Conservation (phyloP, 306 rosid species). For the Canavalia ensiformis region DNA sequence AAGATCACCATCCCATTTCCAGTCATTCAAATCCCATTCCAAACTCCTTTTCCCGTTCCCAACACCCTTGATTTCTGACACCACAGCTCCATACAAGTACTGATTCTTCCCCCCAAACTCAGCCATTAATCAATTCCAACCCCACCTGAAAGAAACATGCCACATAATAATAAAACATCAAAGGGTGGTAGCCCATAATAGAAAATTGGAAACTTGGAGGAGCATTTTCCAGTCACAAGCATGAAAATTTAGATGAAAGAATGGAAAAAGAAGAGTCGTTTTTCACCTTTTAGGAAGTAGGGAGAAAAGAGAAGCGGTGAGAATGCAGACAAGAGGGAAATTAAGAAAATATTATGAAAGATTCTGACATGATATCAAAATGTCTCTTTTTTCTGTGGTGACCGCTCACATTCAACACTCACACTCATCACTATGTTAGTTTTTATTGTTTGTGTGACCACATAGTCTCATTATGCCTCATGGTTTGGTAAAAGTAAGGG, state of each 20-base stretch:
- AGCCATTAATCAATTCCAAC: conserved; percentile 55
- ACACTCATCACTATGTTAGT: not conserved
- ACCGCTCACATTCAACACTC: conserved; percentile 1
- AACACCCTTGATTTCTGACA: conserved; percentile 58
- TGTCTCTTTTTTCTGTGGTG: conserved; percentile 42
- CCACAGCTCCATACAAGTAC: conserved; percentile 52
- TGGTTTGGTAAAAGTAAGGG: not conserved
- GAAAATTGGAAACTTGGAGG: conserved; percentile 37
- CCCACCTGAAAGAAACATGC: conserved; percentile 32
- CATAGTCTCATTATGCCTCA: conserved; percentile 9
- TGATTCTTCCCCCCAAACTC: conserved; percentile 63
- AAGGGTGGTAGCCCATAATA: conserved; percentile 43
- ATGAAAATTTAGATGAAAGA: conserved; percentile 26
- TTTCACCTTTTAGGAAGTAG: not conserved
- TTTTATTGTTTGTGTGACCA: not conserved
- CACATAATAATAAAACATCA: not conserved
- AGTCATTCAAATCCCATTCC: conserved; percentile 89
- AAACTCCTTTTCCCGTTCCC: conserved; percentile 61
- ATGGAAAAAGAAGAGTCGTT: not conserved
- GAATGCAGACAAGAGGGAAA: conserved; percentile 31
- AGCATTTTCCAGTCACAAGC: conserved; percentile 30
- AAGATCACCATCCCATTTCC: conserved; percentile 93
- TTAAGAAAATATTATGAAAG: conserved; percentile 49
- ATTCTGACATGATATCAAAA: conserved; percentile 43
- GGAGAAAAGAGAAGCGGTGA: not conserved